Conservation (phyloP, 768 basidiomycete species). For the Cystobasidium onofrii region DNA sequence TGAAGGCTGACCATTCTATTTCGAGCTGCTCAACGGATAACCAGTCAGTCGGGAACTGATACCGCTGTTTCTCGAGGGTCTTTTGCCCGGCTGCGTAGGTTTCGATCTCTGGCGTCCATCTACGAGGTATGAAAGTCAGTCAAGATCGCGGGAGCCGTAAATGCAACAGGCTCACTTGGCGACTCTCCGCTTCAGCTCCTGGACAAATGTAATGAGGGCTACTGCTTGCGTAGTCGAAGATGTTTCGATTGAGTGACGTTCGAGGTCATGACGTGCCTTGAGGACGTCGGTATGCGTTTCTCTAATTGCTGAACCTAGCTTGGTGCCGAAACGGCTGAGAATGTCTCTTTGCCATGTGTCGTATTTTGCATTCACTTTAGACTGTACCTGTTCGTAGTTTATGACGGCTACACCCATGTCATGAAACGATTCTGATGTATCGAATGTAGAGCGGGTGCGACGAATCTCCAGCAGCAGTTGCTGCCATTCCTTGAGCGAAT, state of each 20-base stretch:
- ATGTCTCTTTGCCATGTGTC: conserved; percentile 97
- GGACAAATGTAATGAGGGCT: conserved; percentile 97
- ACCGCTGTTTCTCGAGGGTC: conserved; percentile 91
- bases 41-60: conserved; percentile 95
- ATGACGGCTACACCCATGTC: conserved; percentile 73
- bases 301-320: conserved; percentile 91
- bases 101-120: conserved; percentile 90
- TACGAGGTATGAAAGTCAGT: neutral
- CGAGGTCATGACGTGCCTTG: conserved; percentile 89
- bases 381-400: conserved; percentile 96
- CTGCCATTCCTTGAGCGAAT: conserved; percentile 88
- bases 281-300: conserved; percentile 89
- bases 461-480: conserved; percentile 91
- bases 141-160: neutral
- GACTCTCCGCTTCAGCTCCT: conserved; percentile 95
- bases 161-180: conserved; percentile 53
- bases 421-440: conserved; percentile 88
- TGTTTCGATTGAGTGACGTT: conserved; percentile 92
- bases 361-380: conserved; percentile 95
- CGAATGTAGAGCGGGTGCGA: conserved; percentile 89
- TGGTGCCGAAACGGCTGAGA: conserved; percentile 78
- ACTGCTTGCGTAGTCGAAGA: conserved; percentile 92
- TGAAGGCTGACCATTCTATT: conserved; percentile 97
- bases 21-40: conserved; percentile 94
- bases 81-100: conserved; percentile 91